Evolutionary conservation across 2,329 filamentous ascomycete species (phyloP).

Genomic region (Trichoderma pleuroti): DNA sequence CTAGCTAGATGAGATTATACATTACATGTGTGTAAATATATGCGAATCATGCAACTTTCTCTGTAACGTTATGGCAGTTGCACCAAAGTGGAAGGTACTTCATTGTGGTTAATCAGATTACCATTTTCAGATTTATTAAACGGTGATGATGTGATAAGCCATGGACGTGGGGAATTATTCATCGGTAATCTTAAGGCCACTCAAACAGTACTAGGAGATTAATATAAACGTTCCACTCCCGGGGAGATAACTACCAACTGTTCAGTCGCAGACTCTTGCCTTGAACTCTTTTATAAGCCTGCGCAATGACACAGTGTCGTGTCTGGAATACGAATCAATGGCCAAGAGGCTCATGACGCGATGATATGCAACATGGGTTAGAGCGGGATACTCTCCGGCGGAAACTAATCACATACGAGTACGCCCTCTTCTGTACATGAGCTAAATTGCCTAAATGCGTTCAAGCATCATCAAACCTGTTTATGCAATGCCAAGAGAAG

Average conservation of each 20-base stretch:
- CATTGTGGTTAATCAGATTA: not conserved
- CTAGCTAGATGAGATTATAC: not conserved
- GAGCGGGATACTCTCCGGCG: not conserved
- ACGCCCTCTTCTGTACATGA: not conserved
- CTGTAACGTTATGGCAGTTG: not conserved
- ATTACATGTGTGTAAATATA: not conserved
- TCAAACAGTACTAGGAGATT: not conserved
- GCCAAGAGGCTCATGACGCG: not conserved
- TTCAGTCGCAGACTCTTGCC: not conserved
- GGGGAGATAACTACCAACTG: not conserved
- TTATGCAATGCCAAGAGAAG: not conserved
- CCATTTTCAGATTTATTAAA: not conserved
- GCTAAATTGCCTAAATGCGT: not conserved
- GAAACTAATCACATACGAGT: not conserved
- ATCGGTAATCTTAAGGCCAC: not conserved
- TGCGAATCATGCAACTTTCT: not conserved
- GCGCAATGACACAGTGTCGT: not conserved
- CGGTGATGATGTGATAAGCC: not conserved
- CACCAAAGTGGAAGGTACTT: not conserved
- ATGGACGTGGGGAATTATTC: not conserved
- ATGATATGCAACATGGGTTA: not conserved
- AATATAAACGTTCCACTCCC: not conserved
- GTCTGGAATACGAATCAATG: not conserved
- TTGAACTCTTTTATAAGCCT: not conserved
- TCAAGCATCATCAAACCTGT: not conserved